Evolutionary conservation across 2,329 filamentous ascomycete species (phyloP).

Genomic region (Mariannaea sp.): DNA sequence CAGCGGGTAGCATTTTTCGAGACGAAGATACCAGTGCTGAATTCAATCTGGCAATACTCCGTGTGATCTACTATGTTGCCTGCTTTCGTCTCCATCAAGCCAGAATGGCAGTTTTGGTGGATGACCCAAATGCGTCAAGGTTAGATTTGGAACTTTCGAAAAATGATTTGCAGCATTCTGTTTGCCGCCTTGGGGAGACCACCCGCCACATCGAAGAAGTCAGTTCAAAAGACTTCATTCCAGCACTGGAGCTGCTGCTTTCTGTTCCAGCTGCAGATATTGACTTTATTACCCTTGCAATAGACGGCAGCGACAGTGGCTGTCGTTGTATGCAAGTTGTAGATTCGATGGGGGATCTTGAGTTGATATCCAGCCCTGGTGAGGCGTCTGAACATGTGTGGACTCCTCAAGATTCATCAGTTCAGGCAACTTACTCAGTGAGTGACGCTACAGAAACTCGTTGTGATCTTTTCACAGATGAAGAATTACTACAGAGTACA

Average conservation of each 20-base stretch:
- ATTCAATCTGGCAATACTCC: slow-evolving; percentile 80
- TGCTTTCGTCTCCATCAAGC: slow-evolving; percentile 87
- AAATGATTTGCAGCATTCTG: neutral
- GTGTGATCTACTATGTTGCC: slow-evolving; percentile 91
- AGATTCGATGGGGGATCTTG: neutral
- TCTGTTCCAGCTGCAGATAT: neutral
- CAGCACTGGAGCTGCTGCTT: neutral
- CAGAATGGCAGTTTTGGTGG: slow-evolving; percentile 53
- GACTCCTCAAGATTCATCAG: neutral
- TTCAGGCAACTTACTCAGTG: neutral
- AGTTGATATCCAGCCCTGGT: neutral
- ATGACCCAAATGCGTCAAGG: neutral
- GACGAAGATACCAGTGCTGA: slow-evolving; percentile 51
- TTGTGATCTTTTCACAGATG: neutral
- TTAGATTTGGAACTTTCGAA: neutral
- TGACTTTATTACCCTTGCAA: neutral
- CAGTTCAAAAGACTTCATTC: neutral
- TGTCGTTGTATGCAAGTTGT: neutral
- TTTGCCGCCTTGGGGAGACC: neutral
- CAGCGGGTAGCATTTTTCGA: slow-evolving; percentile 31
- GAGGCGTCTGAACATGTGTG: too few relatives aligned
- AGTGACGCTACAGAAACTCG: neutral
- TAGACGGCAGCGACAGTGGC: neutral
- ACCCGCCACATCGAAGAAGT: neutral
- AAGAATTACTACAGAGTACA: neutral